Percentiles rank a stretch among this genome's conserved stretches.
Evolutionary conservation across 2,329 filamentous ascomycete genomes (phyloP).

Genomic region (Neopestalotiopsis clavispora): DNA sequence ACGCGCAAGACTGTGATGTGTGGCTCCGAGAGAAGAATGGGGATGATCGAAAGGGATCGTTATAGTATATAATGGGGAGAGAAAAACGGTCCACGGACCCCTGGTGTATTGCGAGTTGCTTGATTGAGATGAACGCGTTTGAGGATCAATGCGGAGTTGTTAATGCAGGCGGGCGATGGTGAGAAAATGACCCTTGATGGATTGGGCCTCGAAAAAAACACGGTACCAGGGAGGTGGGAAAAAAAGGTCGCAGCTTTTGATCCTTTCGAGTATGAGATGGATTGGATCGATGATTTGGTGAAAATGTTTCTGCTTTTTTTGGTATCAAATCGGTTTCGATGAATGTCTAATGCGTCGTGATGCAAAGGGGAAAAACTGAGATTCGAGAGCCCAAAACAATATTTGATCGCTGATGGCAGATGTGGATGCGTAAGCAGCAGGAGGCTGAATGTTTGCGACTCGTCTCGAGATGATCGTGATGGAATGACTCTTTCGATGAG

Average conservation of each 20-base stretch:
- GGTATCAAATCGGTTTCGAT: not conserved
- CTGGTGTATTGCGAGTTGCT: conserved; percentile 19
- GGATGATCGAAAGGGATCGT: conserved; percentile 22
- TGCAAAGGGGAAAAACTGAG: not conserved
- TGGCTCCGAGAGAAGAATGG: not conserved
- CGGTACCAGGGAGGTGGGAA: conserved; percentile 20
- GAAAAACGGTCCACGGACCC: conserved; percentile 22
- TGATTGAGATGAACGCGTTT: conserved; percentile 28
- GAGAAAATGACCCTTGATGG: conserved; percentile 22
- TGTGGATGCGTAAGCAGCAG: not conserved
- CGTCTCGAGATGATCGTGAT: not conserved
- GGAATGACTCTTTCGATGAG: conserved; percentile 15
- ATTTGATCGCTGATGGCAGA: not conserved
- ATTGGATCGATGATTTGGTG: not conserved
- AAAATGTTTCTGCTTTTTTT: not conserved
- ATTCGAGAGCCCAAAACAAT: conserved; percentile 2
- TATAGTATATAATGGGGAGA: conserved; percentile 31
- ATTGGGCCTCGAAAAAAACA: conserved; percentile 20
- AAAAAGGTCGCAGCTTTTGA: conserved; percentile 19
- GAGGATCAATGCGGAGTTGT: conserved; percentile 30
- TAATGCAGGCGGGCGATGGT: conserved; percentile 24
- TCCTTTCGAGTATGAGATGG: not conserved
- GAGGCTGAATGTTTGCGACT: not conserved
- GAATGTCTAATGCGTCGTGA: not conserved
- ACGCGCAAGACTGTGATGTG: conserved; percentile 1